A percentile compares a stretch with the other conserved stretches of the same genome.
These are phyloP conservation scores for Chlamydomonas sphaeroides DNA, from an alignment of 139 green algal species.

Conservation along the genomic window DNA sequence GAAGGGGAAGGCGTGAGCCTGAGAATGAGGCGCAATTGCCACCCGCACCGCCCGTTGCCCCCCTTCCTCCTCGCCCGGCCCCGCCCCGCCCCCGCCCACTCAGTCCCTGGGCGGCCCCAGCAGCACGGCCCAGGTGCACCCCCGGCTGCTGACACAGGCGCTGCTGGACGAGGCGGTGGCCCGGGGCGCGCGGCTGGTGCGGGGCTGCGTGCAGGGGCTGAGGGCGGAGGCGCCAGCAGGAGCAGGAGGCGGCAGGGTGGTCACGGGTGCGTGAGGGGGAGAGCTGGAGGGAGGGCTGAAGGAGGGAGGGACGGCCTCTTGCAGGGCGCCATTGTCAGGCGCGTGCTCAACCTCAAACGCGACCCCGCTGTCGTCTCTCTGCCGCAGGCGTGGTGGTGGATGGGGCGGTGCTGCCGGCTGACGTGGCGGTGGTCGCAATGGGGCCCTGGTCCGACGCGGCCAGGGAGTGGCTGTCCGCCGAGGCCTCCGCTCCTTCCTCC, in stretches of 20 bases:
- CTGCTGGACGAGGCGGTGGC: slow-evolving; percentile 61
- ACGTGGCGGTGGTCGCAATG: slow-evolving; percentile 80
- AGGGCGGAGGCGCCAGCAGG: slow-evolving; percentile 15
- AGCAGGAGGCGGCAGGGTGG: not conserved
- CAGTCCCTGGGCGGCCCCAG: slow-evolving; percentile 62
- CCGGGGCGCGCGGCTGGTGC: slow-evolving; percentile 57
- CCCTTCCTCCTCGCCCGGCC: not conserved
- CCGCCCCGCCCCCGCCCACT: no score
- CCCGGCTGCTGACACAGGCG: slow-evolving; percentile 71
- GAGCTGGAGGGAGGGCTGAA: no score
- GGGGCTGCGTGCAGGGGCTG: slow-evolving; percentile 60
- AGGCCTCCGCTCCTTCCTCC: no score
- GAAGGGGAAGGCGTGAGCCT: no score
- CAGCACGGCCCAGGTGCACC: slow-evolving; percentile 82
- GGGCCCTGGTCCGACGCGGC: slow-evolving; percentile 72
- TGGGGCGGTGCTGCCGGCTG: slow-evolving; percentile 47
- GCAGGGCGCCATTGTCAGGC: no score
- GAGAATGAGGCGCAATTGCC: no score
- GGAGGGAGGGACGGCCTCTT: no score
- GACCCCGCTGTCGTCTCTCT: no score
- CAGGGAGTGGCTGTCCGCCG: slow-evolving; percentile 54
- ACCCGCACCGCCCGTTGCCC: not conserved
- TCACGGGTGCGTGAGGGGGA: not conserved
- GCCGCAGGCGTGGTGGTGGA: slow-evolving; percentile 45
- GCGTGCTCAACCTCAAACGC: no score